Evolutionary conservation across 1,284 basidiomycete genomes (phyloP).

Genomic region (Sutorius eximius): DNA sequence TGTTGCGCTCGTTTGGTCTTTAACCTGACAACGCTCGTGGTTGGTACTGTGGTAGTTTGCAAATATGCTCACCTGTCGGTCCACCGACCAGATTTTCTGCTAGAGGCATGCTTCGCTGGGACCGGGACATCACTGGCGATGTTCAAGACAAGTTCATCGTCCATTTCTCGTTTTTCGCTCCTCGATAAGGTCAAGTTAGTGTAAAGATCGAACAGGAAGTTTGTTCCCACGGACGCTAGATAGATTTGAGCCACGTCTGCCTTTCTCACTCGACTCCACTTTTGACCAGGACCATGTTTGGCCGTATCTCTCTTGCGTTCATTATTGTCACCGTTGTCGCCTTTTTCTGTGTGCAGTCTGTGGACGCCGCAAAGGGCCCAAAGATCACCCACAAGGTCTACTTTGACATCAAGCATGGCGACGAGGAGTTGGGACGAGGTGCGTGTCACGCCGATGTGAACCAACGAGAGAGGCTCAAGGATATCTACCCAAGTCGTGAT

Average conservation of each 20-base stretch:
- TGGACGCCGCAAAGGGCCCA: constrained; percentile 76
- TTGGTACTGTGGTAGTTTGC: background rate
- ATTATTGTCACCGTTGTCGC: constrained; percentile 65
- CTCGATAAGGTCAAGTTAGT: background rate
- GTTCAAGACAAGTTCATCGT: constrained; percentile 71
- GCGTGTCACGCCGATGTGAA: constrained; percentile 36
- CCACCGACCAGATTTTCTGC: constrained; percentile 78
- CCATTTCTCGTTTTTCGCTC: constrained; percentile 44
- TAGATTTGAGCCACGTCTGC: constrained; percentile 26
- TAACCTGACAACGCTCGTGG: constrained; percentile 43
- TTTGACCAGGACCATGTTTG: constrained; percentile 46
- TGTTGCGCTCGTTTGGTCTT: constrained; percentile 70
- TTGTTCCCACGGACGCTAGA: constrained; percentile 21
- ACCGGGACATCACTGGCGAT: constrained; percentile 45
- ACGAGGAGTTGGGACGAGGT: constrained; percentile 80
- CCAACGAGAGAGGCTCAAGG: constrained; percentile 8
- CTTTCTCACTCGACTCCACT: constrained; percentile 3
- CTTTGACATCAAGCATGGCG: constrained; percentile 92
- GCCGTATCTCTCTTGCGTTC: constrained; percentile 60
- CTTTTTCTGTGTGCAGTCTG: constrained; percentile 66
- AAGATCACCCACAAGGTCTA: constrained; percentile 90
- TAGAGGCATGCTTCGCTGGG: constrained; percentile 29
- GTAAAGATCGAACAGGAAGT: constrained; percentile 19
- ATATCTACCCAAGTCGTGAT: constrained; percentile 58
- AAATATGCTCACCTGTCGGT: constrained; percentile 67